Evolutionary conservation across 2,329 filamentous ascomycete species (phyloP), one percentile per base, ranked within the genome.

Genomic region (Colletotrichum somersetense): DNA sequence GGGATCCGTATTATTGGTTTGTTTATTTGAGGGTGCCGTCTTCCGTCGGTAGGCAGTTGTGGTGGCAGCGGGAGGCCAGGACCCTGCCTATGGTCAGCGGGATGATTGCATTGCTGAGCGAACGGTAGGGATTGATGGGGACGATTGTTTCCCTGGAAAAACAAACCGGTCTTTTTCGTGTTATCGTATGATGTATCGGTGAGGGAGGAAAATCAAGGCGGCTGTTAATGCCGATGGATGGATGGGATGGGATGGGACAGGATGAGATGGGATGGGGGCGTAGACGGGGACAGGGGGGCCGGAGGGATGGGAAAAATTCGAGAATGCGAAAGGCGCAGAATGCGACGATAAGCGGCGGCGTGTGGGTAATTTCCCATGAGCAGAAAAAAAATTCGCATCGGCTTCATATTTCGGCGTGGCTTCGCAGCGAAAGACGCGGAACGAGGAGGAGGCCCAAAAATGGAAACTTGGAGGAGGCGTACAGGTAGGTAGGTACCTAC

Each of bases 311-410:
- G 61, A 26, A 33, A 63, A n/a, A 10, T 6, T 7, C 14, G 10
- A 40, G 46, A 63, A 63, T 63, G 61, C 35, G 30, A 53, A 63
- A 63, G 35, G 53, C 30, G 48, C 35, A 40, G 12, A 53, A 63
- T 53, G 61, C 61, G 33, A 33, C 33, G 20, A 40, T 16, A 26
- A 33, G 52, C 30, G 30, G 44, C 35, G 35, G 35, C 35, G 35
- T 38, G 44, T 38, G 59, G 18, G 44, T 46, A 62, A 50, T 62
- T 62, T 62, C 42, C 58, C 42, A 53, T 62, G n/a, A 52, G n/a
- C 33, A 44, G 30, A 30, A 30, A 30, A 30, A 30, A 30, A 42
- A 40, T 30, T 30, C 14, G 33, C 48, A 63, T 53, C 61, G 35
- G 61, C 61, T 50, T 63, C 61, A 26, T 35, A 10, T 40, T 63